phyloP scores from a whole-genome alignment of 352 stramenopile species.

The Pythium aquatile region DNA sequence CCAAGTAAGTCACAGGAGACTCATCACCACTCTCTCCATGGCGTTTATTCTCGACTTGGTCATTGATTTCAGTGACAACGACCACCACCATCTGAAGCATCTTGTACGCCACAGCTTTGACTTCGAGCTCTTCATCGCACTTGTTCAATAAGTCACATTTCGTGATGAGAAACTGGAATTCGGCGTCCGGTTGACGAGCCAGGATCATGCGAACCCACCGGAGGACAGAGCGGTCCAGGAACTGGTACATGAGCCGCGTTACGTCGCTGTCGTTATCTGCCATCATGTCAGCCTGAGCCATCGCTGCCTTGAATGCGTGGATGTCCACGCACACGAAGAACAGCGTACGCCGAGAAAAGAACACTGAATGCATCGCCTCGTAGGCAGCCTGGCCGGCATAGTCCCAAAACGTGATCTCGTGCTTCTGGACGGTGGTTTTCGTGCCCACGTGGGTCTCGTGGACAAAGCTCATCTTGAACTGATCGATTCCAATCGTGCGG shows the following conservation, averaged over 20 bases:
- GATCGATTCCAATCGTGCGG: slow-evolving; percentile 35
- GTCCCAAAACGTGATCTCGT: slow-evolving; percentile 25
- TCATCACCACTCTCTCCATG: not conserved
- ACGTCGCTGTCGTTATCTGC: not conserved
- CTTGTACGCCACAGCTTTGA: not conserved
- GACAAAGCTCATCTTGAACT: slow-evolving; percentile 26
- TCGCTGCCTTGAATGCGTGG: not conserved
- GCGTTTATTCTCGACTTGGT: not conserved
- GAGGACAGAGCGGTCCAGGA: slow-evolving; percentile 1
- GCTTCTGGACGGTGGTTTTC: not conserved
- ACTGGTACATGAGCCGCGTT: slow-evolving; percentile 4
- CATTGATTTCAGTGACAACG: not conserved
- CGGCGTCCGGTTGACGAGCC: slow-evolving; percentile 14
- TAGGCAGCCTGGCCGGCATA: slow-evolving; percentile 21
- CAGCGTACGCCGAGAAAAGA: slow-evolving; percentile 17
- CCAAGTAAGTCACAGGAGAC: not conserved
- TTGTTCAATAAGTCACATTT: slow-evolving; percentile 12
- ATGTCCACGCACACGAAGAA: slow-evolving; percentile 21
- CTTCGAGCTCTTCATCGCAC: not conserved
- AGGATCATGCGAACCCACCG: slow-evolving; percentile 14
- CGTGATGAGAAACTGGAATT: slow-evolving; percentile 20
- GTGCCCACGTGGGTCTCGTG: not conserved
- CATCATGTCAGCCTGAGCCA: slow-evolving; percentile 1
- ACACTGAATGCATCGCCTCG: slow-evolving; percentile 16
- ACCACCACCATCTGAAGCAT: not conserved